Base-by-base conservation (phyloP, 805 yeast species). In the Ogataea chonburiensis region DNA sequence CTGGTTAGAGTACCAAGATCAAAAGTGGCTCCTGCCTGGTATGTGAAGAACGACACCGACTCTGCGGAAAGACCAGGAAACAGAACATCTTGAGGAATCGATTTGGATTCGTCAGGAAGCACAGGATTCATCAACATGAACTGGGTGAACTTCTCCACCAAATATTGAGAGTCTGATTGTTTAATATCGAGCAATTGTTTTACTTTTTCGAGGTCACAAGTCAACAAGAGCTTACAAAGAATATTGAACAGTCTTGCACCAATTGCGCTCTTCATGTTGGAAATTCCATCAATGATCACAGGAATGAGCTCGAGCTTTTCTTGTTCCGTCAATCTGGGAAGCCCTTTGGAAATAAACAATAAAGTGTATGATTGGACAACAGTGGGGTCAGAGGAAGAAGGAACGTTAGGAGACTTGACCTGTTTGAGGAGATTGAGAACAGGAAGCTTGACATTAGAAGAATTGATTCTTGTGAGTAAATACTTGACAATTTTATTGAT, bases 271-370 rank as follows among this genome's bases (percentile, higher is more conserved):
- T 45, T 40, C 7, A 74, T 59, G 0, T 31, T 21, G 1, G 75
- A 60, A 2, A 86, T 75, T 0, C 70, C 71, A 2, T 63, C 56
- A 14, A 79, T 54, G 0, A 79, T 57, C 4, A 55, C 38, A 0
- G 86, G 81, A 0, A 81, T 51, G 23, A 81, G 52, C 4, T 47
- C 53, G 1, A 47, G 51, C 36, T 69, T 64, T 5, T 65, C 73
- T 4, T 53, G 56, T 1, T 43, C 39, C 2, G 56, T 26, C 34
- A 82, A 47, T 34, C 91, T 61, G 24, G 78, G 81, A 11, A 86
- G 55, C 7, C 86, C 91, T 56, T 75, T 78, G 1, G 89, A 73
- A 0, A 81, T 66, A 44, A 86, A 81, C 25, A 85, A 52, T 38
- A 86, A 63, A 14, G 82, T 71, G 56, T 81, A 83, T 7, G 80